Percentiles rank a stretch among this genome's conserved stretches.
phyloP scores from a whole-genome alignment of 2,329 filamentous ascomycete genomes.

The Grosmannia clavigera region DNA sequence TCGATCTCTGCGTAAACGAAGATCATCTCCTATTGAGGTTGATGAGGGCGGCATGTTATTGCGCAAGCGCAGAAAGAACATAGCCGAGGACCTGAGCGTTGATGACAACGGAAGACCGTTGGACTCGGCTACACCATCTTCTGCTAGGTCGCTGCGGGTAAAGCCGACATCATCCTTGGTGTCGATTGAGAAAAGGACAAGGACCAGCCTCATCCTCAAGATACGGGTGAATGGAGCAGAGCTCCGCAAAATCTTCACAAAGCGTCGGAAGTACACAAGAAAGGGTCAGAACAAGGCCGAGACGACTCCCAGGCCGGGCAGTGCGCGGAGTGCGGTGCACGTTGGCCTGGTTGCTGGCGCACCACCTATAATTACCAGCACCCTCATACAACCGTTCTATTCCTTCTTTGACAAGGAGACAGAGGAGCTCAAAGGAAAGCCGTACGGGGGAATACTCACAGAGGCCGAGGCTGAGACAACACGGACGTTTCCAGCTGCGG shows the following conservation, averaged over 20 bases:
- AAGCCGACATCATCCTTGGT: constrained; percentile 27
- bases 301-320: constrained; percentile 11
- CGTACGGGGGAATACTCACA: constrained; percentile 84
- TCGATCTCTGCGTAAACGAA: constrained; percentile 70
- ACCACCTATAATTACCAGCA: constrained; percentile 3
- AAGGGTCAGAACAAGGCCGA: constrained; percentile 29
- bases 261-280: constrained; percentile 41
- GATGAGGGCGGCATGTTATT: constrained; percentile 41
- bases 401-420: constrained; percentile 81
- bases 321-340: constrained; percentile 12
- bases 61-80: constrained; percentile 41
- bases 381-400: constrained; percentile 68
- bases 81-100: constrained; percentile 28
- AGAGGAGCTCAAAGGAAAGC: constrained; percentile 82
- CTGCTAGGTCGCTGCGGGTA: constrained; percentile 47
- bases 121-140: constrained; percentile 23
- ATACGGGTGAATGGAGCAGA: constrained; percentile 45
- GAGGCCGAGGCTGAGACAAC: constrained; percentile 86
- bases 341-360: constrained; percentile 15
- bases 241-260: constrained; percentile 47
- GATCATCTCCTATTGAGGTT: constrained; percentile 58
- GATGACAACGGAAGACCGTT: constrained; percentile 21
- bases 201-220: constrained; percentile 39
- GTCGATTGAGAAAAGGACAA: constrained; percentile 30
- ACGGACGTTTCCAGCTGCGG: constrained; percentile 67